Evolutionary conservation across 73 alveolate genomes (phyloP), one percentile per base, ranked within the genome.

Genomic region (Chromera velia): DNA sequence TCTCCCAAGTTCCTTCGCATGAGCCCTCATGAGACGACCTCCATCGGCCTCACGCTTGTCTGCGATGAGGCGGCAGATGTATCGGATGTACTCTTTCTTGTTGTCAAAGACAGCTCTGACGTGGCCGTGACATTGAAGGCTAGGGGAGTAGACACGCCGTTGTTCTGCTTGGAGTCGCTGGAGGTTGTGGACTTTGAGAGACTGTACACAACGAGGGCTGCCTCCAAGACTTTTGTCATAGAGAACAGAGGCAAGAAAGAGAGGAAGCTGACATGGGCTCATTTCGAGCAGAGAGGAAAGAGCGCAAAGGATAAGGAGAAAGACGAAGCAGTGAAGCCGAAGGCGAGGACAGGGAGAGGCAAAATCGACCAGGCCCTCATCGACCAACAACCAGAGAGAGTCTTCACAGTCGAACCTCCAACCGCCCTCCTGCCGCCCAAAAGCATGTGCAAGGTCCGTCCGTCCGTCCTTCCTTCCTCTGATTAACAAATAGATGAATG

Each of bases 241-340:
- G 99, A 97, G 83, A 97, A 97, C 77, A 92, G 98, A 64, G 99
- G 99, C 9, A 92, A 99, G 74, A 94, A 96, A 83, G 96, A 94
- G 0, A 92, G 94, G 89, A 95, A 95, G 84, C 88, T 97, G 24
- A 81, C 87, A 73, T 94, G 99, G 99, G 70, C 84, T 28, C 76
- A 93, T 70, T 83, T 45, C 74, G 68, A 47, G 30, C 90, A 75
- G 72, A 82, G 88, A 75, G 81, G 74, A 27, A 66, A 66, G 29
- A 66, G 62, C 0, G 67, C 80, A 0, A 81, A 81, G 28, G 67
- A 31, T 46, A 31, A 49, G 30, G 74, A 45, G 28, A 65, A 30
- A 0, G 46, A 75, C 46, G 83, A 75, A 19, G 67, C 46, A 75
- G 82, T n/a, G n/a, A n/a, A n/a, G n/a, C n/a, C n/a, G n/a, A n/a